phyloP scores from a whole-genome alignment of 2,329 filamentous ascomycete species.

The Colletotrichum eleusines region DNA sequence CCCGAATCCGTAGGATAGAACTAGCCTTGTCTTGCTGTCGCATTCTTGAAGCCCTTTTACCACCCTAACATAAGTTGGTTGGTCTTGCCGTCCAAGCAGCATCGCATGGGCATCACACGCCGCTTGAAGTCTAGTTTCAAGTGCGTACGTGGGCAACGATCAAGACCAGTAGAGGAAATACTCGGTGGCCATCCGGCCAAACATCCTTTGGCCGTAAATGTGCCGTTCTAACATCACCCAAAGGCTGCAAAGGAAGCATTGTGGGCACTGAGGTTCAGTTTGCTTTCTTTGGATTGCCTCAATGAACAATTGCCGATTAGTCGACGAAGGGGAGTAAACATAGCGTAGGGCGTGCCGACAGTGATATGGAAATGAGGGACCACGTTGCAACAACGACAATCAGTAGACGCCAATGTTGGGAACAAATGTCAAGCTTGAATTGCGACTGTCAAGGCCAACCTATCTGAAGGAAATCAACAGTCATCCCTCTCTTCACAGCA shows the following conservation, averaged over 20 bases:
- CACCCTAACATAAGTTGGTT: background rate
- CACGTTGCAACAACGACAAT: background rate
- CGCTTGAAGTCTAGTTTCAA: no score
- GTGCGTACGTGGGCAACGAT: background rate
- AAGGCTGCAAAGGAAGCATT: background rate
- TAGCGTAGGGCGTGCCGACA: background rate
- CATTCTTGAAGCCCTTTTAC: background rate
- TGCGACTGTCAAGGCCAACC: conserved; percentile 48
- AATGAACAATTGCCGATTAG: background rate
- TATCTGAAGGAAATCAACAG: conserved; percentile 47
- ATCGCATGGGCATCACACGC: no score
- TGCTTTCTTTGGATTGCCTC: background rate
- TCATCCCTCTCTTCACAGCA: conserved; percentile 49
- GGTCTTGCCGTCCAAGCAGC: background rate
- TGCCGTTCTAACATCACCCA: background rate
- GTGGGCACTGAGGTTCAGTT: background rate
- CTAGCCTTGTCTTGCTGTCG: background rate
- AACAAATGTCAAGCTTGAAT: conserved; percentile 51
- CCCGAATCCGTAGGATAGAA: background rate
- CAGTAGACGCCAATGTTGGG: conserved; percentile 28
- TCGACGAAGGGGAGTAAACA: background rate
- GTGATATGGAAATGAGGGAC: background rate
- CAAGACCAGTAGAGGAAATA: background rate
- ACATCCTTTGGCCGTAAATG: background rate
- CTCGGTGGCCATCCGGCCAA: background rate